Evolutionary conservation across 805 yeast species (phyloP).

Genomic region (Suhomyces pyralidae): DNA sequence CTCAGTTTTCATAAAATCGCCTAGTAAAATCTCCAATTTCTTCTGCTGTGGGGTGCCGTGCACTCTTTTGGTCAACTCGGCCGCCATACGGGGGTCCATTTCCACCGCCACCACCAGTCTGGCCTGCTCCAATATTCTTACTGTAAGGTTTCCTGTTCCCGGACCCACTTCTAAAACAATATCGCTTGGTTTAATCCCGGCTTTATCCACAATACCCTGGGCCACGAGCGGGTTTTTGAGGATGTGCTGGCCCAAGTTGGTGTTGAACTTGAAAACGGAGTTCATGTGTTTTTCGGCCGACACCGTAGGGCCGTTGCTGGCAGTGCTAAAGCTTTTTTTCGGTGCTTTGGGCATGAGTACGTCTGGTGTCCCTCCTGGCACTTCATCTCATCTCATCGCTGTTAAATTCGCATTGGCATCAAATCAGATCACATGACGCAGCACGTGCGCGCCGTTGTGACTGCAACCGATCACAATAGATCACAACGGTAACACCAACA

Average conservation of each 20-base stretch:
- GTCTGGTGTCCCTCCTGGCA: no score
- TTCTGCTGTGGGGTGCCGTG: constrained; percentile 94
- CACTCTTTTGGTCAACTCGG: constrained; percentile 94
- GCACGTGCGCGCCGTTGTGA: background rate
- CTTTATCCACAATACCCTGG: constrained; percentile 97
- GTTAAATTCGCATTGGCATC: background rate
- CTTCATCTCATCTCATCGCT: background rate
- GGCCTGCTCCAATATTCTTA: constrained; percentile 87
- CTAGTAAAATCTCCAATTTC: constrained; percentile 85
- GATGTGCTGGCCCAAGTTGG: constrained; percentile 95
- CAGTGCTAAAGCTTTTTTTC: constrained; percentile 56
- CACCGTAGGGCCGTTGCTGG: constrained; percentile 51
- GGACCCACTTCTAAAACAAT: constrained; percentile 96
- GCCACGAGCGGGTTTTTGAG: constrained; percentile 95
- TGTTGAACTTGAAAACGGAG: constrained; percentile 93
- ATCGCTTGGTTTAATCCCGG: constrained; percentile 88
- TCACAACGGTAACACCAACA: background rate
- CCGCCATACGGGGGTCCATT: constrained; percentile 99
- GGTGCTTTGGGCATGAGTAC: constrained; percentile 69
- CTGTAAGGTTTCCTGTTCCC: constrained; percentile 97
- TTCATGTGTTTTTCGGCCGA: constrained; percentile 68
- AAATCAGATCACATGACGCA: background rate
- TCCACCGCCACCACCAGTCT: constrained; percentile 93
- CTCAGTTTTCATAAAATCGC: constrained; percentile 95
- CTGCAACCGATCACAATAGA: background rate